phyloP scores from a whole-genome alignment of 2,329 filamentous ascomycete genomes.

The Aureobasidium musti region DNA sequence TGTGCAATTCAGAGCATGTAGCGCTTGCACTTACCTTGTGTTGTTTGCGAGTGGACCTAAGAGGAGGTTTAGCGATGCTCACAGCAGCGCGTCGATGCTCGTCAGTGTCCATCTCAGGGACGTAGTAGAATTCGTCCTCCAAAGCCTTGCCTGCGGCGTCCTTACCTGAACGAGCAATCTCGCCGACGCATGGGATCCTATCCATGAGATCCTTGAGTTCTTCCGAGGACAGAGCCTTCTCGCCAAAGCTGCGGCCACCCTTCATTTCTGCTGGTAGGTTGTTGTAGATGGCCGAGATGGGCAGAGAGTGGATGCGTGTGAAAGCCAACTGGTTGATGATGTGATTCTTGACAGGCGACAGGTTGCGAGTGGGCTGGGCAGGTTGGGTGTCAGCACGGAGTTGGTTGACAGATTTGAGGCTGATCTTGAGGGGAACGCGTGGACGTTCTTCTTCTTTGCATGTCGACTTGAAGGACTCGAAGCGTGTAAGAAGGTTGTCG shows the following conservation, averaged over 20 bases:
- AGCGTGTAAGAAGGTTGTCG: slow-evolving; percentile 76
- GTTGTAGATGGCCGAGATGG: slow-evolving; percentile 83
- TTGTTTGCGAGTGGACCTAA: slow-evolving; percentile 88
- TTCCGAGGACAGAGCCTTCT: slow-evolving; percentile 54
- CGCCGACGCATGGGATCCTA: slow-evolving; percentile 74
- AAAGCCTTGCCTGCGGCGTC: slow-evolving; percentile 91
- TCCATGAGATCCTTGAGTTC: slow-evolving; percentile 73
- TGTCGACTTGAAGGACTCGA: slow-evolving; percentile 72
- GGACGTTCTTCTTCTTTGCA: slow-evolving; percentile 58
- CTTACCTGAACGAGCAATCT: slow-evolving; percentile 88
- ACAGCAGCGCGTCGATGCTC: slow-evolving; percentile 77
- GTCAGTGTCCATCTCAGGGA: slow-evolving; percentile 83
- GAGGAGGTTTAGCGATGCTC: slow-evolving; percentile 81
- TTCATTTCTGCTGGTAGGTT: slow-evolving; percentile 68
- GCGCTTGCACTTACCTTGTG: slow-evolving; percentile 73
- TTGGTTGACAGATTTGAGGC: slow-evolving; percentile 36
- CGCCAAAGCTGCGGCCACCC: slow-evolving; percentile 42
- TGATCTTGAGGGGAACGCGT: slow-evolving; percentile 39
- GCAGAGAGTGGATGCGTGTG: slow-evolving; percentile 87
- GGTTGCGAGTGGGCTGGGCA: slow-evolving; percentile 34
- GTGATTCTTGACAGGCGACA: slow-evolving; percentile 70
- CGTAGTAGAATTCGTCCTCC: slow-evolving; percentile 96
- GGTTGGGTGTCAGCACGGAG: slow-evolving; percentile 28
- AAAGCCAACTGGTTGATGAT: slow-evolving; percentile 94
- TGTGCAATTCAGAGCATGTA: not conserved